Percentiles rank a stretch among this genome's conserved stretches.
Evolutionary conservation across 2,329 filamentous ascomycete species (phyloP).

Genomic region (Dryadomyces quercivorus): DNA sequence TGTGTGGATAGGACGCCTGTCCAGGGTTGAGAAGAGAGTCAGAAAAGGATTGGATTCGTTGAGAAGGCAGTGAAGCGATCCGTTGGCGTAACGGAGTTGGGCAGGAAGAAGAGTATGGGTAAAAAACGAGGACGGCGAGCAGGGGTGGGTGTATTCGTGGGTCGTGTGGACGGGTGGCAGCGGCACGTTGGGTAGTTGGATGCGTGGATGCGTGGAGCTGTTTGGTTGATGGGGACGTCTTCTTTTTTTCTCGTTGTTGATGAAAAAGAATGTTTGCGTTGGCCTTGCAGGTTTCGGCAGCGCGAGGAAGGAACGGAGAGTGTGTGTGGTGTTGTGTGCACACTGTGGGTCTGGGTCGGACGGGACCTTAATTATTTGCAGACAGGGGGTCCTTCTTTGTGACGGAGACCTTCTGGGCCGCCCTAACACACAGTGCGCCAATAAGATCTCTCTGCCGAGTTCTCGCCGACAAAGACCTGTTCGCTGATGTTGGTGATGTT

Average conservation of each 20-base stretch:
- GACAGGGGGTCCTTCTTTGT: background rate
- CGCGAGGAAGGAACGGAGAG: background rate
- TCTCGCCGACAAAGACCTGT: background rate
- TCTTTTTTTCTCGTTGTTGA: background rate
- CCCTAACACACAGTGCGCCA: background rate
- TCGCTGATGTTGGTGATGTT: background rate
- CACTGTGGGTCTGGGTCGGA: conserved; percentile 4
- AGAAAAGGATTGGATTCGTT: too few relatives aligned
- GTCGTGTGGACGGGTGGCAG: background rate
- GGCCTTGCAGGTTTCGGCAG: background rate
- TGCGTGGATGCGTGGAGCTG: background rate
- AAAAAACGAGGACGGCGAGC: background rate
- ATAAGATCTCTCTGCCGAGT: too few relatives aligned
- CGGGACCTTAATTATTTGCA: conserved; percentile 9
- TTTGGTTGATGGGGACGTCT: background rate
- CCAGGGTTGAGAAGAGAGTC: too few relatives aligned
- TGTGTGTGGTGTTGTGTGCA: background rate
- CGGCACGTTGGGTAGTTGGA: background rate
- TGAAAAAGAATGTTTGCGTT: background rate
- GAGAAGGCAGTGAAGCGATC: too few relatives aligned
- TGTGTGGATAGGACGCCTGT: too few relatives aligned
- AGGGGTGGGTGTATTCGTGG: background rate
- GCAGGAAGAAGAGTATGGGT: background rate
- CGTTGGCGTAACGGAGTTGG: background rate
- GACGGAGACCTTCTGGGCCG: conserved; percentile 3